These are phyloP conservation scores for Mariannaea elegans DNA, from an alignment of 2,329 filamentous ascomycete species.

Conservation along the genomic window DNA sequence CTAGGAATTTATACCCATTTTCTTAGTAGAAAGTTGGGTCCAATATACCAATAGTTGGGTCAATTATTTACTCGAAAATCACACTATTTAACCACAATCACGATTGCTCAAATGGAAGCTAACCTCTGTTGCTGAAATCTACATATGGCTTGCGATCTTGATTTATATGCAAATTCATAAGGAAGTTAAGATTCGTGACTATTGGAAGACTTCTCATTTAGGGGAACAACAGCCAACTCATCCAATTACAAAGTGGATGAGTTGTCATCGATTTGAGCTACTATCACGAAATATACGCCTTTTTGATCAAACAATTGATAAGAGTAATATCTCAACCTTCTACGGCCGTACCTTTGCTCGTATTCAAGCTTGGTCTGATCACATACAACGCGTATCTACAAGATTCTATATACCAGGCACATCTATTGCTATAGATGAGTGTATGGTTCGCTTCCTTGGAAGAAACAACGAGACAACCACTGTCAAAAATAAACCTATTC, in stretches of 20 bases:
- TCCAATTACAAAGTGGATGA: slow-evolving; percentile 21
- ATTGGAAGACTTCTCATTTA: slow-evolving; percentile 10
- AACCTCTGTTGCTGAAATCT: slow-evolving; percentile 16
- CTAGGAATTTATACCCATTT: too few relatives aligned
- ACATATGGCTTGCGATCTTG: slow-evolving; percentile 20
- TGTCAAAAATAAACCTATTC: slow-evolving; percentile 7
- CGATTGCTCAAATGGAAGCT: too few relatives aligned
- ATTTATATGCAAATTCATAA: slow-evolving; percentile 24
- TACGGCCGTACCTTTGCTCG: neutral
- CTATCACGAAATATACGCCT: slow-evolving; percentile 6
- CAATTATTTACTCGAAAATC: too few relatives aligned
- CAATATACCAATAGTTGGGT: too few relatives aligned
- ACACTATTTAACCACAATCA: too few relatives aligned
- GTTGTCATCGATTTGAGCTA: slow-evolving; percentile 17
- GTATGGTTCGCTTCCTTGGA: neutral
- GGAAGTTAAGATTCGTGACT: slow-evolving; percentile 11
- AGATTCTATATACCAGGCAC: neutral
- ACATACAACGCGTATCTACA: slow-evolving; percentile 6
- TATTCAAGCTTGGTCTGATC: slow-evolving; percentile 10
- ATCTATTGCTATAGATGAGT: slow-evolving; percentile 8
- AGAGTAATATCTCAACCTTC: neutral
- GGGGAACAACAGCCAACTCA: neutral
- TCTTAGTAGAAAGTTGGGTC: too few relatives aligned
- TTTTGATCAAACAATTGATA: neutral
- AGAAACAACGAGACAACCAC: neutral